These are phyloP conservation scores for Diaporthe caulivora DNA, from an alignment of 2,329 filamentous ascomycete species.

Conservation along the genomic window DNA sequence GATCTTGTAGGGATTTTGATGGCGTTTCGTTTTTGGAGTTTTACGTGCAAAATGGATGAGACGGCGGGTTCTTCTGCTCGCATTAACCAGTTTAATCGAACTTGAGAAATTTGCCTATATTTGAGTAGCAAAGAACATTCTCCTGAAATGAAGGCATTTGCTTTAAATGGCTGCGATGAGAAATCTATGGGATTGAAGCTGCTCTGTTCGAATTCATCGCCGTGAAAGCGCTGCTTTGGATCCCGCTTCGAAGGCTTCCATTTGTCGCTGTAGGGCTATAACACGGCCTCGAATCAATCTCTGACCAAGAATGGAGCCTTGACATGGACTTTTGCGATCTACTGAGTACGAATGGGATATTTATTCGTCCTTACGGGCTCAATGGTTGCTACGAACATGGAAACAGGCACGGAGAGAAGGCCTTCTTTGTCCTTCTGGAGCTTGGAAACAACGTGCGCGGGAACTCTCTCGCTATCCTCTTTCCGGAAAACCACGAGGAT, in stretches of 20 bases:
- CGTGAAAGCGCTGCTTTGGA: background rate
- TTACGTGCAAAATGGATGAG: background rate
- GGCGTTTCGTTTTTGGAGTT: background rate
- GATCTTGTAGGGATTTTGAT: background rate
- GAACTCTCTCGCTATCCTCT: conserved; percentile 17
- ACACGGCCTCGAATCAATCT: background rate
- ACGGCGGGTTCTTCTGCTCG: background rate
- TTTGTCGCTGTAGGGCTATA: background rate
- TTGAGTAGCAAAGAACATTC: too few relatives aligned
- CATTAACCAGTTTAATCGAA: background rate
- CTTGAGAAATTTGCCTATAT: background rate
- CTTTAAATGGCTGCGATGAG: background rate
- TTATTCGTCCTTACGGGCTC: accelerated
- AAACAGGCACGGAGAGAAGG: background rate
- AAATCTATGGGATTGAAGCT: background rate
- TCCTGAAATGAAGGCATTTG: too few relatives aligned
- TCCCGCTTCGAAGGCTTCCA: background rate
- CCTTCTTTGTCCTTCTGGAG: background rate
- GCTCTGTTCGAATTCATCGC: background rate
- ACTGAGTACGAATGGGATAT: too few relatives aligned
- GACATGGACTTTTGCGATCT: background rate
- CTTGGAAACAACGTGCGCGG: conserved; percentile 14
- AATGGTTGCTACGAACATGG: too few relatives aligned
- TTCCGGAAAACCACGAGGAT: background rate
- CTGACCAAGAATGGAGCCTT: accelerated